Evolutionary conservation across 129 eudicot species (phyloP).

Genomic region (Artemisia argyi): DNA sequence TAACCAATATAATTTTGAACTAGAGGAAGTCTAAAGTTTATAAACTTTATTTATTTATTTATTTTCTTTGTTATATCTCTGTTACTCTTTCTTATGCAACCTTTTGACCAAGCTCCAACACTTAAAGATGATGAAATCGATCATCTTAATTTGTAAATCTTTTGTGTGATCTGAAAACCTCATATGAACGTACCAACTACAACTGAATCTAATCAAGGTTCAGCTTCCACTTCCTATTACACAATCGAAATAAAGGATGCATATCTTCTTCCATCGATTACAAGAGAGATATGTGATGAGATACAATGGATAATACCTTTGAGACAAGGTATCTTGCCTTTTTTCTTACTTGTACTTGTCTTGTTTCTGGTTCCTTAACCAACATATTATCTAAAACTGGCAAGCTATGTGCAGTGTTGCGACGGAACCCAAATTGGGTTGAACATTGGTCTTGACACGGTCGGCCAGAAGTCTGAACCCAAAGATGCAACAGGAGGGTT

Average conservation of each 20-base stretch:
- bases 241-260: constrained; percentile 78
- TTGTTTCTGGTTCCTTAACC: background rate
- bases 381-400: background rate
- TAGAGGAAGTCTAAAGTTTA: no score
- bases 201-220: constrained; percentile 40
- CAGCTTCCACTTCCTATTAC: constrained; percentile 53
- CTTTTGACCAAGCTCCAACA: no score
- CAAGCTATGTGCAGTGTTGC: constrained; percentile 56
- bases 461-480: constrained; percentile 22
- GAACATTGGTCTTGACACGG: constrained; percentile 53
- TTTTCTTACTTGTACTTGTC: background rate
- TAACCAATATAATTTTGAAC: no score
- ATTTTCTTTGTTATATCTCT: no score
- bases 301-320: constrained; percentile 42
- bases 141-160: no score
- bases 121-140: no score
- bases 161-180: no score
- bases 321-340: constrained; percentile 64
- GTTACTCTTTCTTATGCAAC: no score
- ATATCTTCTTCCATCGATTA: constrained; percentile 85
- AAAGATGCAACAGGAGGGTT: constrained; percentile 28
- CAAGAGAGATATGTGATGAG: constrained; percentile 52
- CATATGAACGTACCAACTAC: constrained; percentile 27
- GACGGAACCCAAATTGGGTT: constrained; percentile 59
- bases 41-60: no score